Base-by-base conservation (phyloP, 192 early-diverging fungal genomes). In the Coemansia sp. region DNA sequence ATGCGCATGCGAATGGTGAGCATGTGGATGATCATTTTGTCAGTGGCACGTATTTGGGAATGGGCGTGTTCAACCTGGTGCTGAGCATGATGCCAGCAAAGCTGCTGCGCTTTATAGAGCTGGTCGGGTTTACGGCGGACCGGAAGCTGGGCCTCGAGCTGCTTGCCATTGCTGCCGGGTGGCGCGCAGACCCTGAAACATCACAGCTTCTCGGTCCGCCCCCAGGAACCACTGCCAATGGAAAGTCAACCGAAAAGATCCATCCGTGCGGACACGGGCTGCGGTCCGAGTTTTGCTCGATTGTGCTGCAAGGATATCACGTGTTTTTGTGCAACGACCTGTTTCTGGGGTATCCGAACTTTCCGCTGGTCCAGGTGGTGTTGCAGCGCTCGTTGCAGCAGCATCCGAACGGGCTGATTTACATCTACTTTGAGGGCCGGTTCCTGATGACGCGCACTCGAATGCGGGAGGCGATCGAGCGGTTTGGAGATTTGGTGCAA, bases 61-160 rank as follows among this genome's bases (percentile, higher is more conserved):
- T 93, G 47, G 91, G 90, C 3, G 73, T 84, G 48, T 94, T 94
- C 67, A 92, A 91, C 54, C 69, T 96, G 10, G 73, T 91, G 27
- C 82, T 96, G 15, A 90, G 88, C 24, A 84, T 93, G 61, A 58
- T 96, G 45, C 94, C 94, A 2, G 66, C 79, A 0, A 83, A 82
- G 51, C 78, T 92, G 10, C 68, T 94, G 48, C 84, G 88, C 39
- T 76, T 96, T 21, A 85, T 93, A 24, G 91, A 96, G 65, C 73
- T 94, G 25, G 88, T 94, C 15, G 94, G 94, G 0, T 96, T 94
- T 69, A 71, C 85, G 9, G 88, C 88, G 1, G 87, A 96, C 70
- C 85, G 93, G 17, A 81, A 81, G 11, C 86, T 88, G 61, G 94
- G 88, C 15, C 83, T 96, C 27, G 85, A 84, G 56, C 69, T 90